phyloP scores from a whole-genome alignment of 306 rosid species.

The Cotoneaster glaucophyllus region DNA sequence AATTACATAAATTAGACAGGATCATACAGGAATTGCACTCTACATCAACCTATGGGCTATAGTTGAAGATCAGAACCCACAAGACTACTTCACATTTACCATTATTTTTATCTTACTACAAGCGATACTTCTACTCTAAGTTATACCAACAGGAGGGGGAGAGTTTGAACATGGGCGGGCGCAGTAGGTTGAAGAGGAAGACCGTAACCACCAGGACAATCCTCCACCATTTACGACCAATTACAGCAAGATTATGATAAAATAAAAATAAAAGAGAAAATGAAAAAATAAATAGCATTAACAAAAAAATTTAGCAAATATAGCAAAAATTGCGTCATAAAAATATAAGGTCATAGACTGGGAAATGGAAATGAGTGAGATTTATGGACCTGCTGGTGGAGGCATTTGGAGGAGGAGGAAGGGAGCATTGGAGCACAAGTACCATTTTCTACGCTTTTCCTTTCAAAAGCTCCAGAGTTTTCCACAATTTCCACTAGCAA shows the following conservation, averaged over 20 bases:
- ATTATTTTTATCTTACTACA: not conserved
- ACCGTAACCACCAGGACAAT: no score
- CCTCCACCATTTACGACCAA: not conserved
- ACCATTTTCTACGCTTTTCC: conserved; percentile 42
- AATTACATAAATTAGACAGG: not conserved
- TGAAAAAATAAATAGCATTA: not conserved
- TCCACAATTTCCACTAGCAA: not conserved
- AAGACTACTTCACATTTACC: not conserved
- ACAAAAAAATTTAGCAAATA: not conserved
- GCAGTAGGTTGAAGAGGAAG: no score
- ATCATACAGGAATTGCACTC: not conserved
- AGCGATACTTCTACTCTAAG: no score
- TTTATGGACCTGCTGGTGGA: conserved; percentile 34
- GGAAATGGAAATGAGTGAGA: not conserved
- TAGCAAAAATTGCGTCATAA: not conserved
- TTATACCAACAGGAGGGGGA: no score
- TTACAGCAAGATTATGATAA: not conserved
- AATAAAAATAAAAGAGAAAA: not conserved
- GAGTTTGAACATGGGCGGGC: no score
- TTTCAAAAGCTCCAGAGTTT: conserved; percentile 1
- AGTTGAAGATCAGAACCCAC: not conserved
- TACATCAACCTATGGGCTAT: no score
- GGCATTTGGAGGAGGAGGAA: conserved; percentile 26
- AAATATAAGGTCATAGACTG: not conserved
- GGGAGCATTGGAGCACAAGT: conserved; percentile 46